Evolutionary conservation across 345 rosid genomes (phyloP).

Genomic region (Populus simonii): DNA sequence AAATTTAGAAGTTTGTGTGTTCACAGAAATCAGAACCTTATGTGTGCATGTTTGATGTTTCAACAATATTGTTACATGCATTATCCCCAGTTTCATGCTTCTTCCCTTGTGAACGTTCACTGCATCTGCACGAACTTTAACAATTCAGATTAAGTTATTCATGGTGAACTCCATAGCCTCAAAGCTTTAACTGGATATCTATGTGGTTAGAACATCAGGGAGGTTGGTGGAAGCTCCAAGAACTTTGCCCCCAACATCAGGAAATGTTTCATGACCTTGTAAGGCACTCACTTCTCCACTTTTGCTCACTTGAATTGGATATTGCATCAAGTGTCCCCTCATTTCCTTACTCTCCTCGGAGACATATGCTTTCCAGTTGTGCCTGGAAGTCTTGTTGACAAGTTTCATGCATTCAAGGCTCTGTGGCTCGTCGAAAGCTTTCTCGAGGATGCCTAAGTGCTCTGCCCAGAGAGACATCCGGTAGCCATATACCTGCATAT

Average conservation of each 20-base stretch:
- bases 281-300: slow-evolving; percentile 41
- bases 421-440: slow-evolving; percentile 39
- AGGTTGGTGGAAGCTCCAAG: slow-evolving; percentile 58
- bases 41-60: neutral
- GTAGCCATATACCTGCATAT: slow-evolving; percentile 58
- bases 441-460: slow-evolving; percentile 50
- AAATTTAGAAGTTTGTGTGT: neutral
- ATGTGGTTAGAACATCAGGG: slow-evolving; percentile 65
- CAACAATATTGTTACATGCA: neutral
- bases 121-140: too few species aligned
- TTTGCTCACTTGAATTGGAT: slow-evolving; percentile 43
- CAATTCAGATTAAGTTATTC: too few species aligned
- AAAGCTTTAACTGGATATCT: neutral
- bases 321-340: slow-evolving; percentile 62
- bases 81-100: neutral
- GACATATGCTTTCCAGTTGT: slow-evolving; percentile 53
- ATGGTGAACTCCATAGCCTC: neutral
- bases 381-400: slow-evolving; percentile 36
- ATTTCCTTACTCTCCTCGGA: slow-evolving; percentile 37
- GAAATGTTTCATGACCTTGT: slow-evolving; percentile 44
- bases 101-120: too few species aligned
- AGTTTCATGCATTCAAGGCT: slow-evolving; percentile 34
- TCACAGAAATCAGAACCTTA: neutral
- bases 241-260: slow-evolving; percentile 68
- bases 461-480: slow-evolving; percentile 74